Evolutionary conservation across 345 rosid genomes (phyloP).

Genomic region (Clausena lansium): DNA sequence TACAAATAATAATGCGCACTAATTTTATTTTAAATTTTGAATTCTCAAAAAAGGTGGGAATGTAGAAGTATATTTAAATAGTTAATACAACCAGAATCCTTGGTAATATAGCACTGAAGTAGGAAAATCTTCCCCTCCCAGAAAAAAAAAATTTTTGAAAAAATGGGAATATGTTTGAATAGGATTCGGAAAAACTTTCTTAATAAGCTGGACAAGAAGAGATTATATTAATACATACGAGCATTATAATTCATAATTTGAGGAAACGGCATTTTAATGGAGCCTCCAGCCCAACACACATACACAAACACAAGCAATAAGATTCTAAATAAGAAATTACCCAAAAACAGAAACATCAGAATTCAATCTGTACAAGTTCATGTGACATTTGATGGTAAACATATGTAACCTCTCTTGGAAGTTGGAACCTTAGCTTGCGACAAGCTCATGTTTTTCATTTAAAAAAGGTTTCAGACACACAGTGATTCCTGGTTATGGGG

Average conservation of each 20-base stretch:
- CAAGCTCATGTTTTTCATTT: background rate
- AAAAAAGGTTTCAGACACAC: background rate
- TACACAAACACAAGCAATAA: background rate
- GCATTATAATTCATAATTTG: background rate
- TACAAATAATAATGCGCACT: background rate
- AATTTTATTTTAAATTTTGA: background rate
- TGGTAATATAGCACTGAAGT: background rate
- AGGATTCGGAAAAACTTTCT: background rate
- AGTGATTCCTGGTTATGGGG: constrained; percentile 2
- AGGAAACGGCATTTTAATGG: background rate
- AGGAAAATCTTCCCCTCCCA: background rate
- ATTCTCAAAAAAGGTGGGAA: background rate
- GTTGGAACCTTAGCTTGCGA: background rate
- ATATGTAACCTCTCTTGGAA: background rate
- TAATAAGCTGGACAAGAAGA: background rate
- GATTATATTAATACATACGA: background rate
- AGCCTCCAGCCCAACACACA: background rate
- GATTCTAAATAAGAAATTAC: background rate
- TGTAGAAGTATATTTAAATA: background rate
- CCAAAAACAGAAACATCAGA: background rate
- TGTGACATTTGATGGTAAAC: background rate
- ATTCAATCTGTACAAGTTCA: background rate
- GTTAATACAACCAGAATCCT: background rate
- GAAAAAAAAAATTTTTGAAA: background rate
- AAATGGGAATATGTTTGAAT: too few species aligned